Conservation (phyloP, 2,329 filamentous ascomycete species). For the Torrubiella hemipterigena region DNA sequence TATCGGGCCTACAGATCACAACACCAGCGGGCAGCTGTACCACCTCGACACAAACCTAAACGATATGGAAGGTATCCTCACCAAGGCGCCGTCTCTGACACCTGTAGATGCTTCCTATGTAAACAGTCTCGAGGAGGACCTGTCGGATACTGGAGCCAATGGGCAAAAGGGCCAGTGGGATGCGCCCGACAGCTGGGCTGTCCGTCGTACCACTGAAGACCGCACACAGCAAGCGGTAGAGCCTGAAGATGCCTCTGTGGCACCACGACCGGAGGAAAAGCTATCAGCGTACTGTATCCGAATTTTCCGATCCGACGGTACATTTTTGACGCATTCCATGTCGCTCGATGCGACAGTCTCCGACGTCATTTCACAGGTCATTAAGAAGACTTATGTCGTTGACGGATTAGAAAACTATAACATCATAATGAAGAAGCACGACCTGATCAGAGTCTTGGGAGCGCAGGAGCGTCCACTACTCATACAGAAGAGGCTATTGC, state of each 20-base stretch:
- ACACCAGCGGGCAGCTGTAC: constrained; percentile 51
- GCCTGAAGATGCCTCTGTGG: constrained; percentile 54
- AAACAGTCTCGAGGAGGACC: constrained; percentile 30
- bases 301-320: constrained; percentile 86
- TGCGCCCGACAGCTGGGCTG: constrained; percentile 93
- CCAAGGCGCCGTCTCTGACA: constrained; percentile 56
- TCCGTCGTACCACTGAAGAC: constrained; percentile 62
- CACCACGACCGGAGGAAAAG: constrained; percentile 63
- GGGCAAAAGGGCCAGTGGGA: constrained; percentile 61
- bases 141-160: constrained; percentile 14
- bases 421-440: constrained; percentile 89
- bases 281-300: constrained; percentile 77
- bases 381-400: constrained; percentile 87
- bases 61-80: constrained; percentile 85
- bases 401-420: constrained; percentile 91
- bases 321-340: constrained; percentile 85
- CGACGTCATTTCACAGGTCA: constrained; percentile 80
- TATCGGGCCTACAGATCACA: constrained; percentile 47
- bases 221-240: constrained; percentile 44
- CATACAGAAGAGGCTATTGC: constrained; percentile 81
- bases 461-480: constrained; percentile 71
- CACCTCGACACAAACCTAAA: constrained; percentile 77
- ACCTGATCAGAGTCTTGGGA: constrained; percentile 70
- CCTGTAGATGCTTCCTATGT: constrained; percentile 51
- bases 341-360: constrained; percentile 71